phyloP scores from a whole-genome alignment of 116 monocot genomes.

The Phalaenopsis hybrid region DNA sequence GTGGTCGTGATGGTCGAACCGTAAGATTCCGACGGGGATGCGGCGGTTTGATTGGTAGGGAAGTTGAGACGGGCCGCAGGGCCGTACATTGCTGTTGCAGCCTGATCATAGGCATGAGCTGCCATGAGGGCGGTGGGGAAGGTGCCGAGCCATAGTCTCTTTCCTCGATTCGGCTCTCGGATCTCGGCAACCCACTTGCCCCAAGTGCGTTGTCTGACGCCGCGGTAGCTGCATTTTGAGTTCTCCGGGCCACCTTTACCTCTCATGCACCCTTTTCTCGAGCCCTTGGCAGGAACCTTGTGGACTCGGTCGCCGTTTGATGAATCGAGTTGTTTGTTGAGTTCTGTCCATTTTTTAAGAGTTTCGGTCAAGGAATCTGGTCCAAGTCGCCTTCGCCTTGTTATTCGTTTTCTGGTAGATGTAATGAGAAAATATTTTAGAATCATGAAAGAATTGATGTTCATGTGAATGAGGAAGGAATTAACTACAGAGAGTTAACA shows the following conservation, averaged over 20 bases:
- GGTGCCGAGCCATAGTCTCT: slow-evolving; percentile 31
- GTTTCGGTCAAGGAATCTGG: too few relatives aligned
- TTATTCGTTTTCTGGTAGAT: too few relatives aligned
- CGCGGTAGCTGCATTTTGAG: slow-evolving; percentile 23
- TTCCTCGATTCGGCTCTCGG: slow-evolving; percentile 33
- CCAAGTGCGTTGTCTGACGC: slow-evolving; percentile 47
- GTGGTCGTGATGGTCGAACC: slow-evolving; percentile 7
- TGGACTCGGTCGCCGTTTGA: too few relatives aligned
- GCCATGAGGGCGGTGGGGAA: slow-evolving; percentile 32
- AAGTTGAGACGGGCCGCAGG: neutral
- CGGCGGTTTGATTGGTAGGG: slow-evolving; percentile 13
- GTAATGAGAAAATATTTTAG: too few relatives aligned
- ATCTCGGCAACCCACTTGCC: slow-evolving; percentile 64
- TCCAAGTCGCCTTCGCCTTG: too few relatives aligned
- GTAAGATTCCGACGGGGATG: slow-evolving; percentile 6
- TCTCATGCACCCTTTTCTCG: too few relatives aligned
- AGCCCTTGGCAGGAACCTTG: too few relatives aligned
- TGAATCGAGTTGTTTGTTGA: too few relatives aligned
- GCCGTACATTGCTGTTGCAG: slow-evolving; percentile 25
- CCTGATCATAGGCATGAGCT: slow-evolving; percentile 40
- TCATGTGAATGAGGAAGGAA: too few relatives aligned
- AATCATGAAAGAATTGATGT: too few relatives aligned
- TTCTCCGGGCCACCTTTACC: slow-evolving; percentile 22
- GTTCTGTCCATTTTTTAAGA: too few relatives aligned
- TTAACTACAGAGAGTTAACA: too few relatives aligned